Conservation (phyloP, 176 grass and related monocot species). For the Phoenix roebelenii region DNA sequence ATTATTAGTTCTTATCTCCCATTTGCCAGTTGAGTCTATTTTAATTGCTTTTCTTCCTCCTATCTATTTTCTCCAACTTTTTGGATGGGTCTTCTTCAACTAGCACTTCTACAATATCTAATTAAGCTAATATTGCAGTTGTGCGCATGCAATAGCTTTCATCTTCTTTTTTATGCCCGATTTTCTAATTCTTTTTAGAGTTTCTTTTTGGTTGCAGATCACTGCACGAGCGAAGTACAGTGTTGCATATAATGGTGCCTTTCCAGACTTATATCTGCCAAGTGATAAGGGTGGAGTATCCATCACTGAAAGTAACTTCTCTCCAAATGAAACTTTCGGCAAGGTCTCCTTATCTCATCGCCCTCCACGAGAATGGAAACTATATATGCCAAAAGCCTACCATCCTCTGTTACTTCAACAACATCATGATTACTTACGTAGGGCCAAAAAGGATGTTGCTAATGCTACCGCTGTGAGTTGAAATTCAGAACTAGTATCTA, state of each 20-base stretch:
- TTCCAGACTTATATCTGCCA: conserved; percentile 58
- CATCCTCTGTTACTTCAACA: conserved; percentile 60
- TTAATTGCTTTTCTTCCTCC: too few species aligned
- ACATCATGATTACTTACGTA: conserved; percentile 41
- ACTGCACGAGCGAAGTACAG: conserved; percentile 62
- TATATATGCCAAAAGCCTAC: conserved; percentile 64
- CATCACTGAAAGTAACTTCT: background rate
- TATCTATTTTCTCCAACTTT: too few species aligned
- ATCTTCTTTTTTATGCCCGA: background rate
- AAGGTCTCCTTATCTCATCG: conserved; percentile 16
- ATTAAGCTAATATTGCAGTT: too few species aligned
- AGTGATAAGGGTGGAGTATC: conserved; percentile 17
- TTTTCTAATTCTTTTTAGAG: background rate
- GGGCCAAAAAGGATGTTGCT: conserved; percentile 49
- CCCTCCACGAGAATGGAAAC: conserved; percentile 41
- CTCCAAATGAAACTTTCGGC: conserved; percentile 15
- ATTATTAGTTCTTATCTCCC: background rate
- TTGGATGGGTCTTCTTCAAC: too few species aligned
- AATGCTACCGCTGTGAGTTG: conserved; percentile 45
- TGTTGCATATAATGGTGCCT: conserved; percentile 50
- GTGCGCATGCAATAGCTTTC: too few species aligned
- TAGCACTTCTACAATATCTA: too few species aligned
- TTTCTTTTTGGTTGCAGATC: conserved; percentile 24
- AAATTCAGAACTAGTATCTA: too few species aligned
- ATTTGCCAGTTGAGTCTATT: background rate